Conservation (phyloP, 805 yeast genomes). For the Metschnikowia lunata region DNA sequence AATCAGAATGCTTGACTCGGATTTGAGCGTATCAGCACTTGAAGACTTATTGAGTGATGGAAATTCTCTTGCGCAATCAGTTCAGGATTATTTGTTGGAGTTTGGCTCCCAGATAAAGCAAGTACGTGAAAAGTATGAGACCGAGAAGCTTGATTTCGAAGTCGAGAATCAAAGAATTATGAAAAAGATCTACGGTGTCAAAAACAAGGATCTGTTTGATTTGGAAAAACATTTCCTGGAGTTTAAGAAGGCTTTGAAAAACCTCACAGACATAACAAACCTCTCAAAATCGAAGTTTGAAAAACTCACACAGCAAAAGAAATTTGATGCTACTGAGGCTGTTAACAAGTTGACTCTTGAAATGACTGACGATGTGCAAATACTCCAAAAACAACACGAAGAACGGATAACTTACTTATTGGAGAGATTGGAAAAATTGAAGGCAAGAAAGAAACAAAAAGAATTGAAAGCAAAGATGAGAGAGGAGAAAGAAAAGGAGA, state of each 20-base stretch:
- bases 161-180: conserved; percentile 46
- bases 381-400: conserved; percentile 28
- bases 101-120: conserved; percentile 44
- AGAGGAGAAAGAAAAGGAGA: conserved; percentile 20
- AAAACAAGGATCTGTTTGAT: conserved; percentile 10
- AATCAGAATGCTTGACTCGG: conserved; percentile 41
- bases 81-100: conserved; percentile 42
- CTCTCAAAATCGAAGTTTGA: conserved; percentile 19
- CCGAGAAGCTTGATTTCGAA: conserved; percentile 47
- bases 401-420: conserved; percentile 26
- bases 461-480: conserved; percentile 32
- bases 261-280: conserved; percentile 22
- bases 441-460: conserved; percentile 29
- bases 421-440: conserved; percentile 24
- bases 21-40: conserved; percentile 46
- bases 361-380: conserved; percentile 28
- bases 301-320: conserved; percentile 20
- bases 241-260: conserved; percentile 27
- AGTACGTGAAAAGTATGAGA: conserved; percentile 40
- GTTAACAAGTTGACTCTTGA: conserved; percentile 24
- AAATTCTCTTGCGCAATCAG: conserved; percentile 32
- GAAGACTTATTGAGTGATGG: conserved; percentile 41
- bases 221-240: conserved; percentile 25
- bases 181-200: conserved; percentile 13
- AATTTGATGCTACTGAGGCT: conserved; percentile 24